phyloP scores from a whole-genome alignment of 305 asterid species.

The Stenogyne calaminthoides region DNA sequence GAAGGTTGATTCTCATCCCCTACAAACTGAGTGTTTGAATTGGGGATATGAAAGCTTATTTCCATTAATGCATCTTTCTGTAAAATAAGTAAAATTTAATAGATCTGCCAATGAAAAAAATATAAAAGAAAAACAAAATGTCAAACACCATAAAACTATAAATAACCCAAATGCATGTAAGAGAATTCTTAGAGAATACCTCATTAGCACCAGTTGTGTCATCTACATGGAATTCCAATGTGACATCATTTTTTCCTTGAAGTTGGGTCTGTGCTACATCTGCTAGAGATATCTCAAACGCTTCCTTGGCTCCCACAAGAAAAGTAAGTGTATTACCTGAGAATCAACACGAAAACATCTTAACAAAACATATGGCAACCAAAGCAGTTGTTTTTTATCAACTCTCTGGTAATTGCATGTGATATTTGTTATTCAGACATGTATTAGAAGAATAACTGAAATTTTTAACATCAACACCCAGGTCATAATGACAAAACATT shows the following conservation, averaged over 20 bases:
- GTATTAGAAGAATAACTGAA: neutral
- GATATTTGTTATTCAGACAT: slow-evolving; percentile 10
- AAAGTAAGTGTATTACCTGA: slow-evolving; percentile 87
- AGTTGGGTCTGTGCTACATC: slow-evolving; percentile 98
- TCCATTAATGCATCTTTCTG: slow-evolving; percentile 99
- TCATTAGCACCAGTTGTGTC: slow-evolving; percentile 97
- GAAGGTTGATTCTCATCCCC: slow-evolving; percentile 95
- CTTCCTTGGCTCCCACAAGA: slow-evolving; percentile 86
- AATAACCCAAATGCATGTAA: slow-evolving; percentile 10
- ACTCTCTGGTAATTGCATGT: neutral
- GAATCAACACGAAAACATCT: slow-evolving; percentile 16
- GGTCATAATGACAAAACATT: slow-evolving; percentile 11
- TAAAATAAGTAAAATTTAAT: slow-evolving; percentile 8
- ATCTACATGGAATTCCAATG: slow-evolving; percentile 95
- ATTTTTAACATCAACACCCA: neutral
- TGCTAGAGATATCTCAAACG: slow-evolving; percentile 91
- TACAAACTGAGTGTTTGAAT: slow-evolving; percentile 93
- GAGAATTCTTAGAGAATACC: slow-evolving; percentile 64
- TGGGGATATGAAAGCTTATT: slow-evolving; percentile 93
- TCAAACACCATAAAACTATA: neutral
- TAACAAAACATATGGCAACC: slow-evolving; percentile 3
- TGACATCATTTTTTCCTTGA: slow-evolving; percentile 96
- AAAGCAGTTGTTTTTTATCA: neutral
- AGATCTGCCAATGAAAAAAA: neutral
- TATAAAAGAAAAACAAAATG: neutral